Evolutionary conservation across 371 early-diverging fungal genomes (phyloP).

Genomic region (Mortierella sp.): DNA sequence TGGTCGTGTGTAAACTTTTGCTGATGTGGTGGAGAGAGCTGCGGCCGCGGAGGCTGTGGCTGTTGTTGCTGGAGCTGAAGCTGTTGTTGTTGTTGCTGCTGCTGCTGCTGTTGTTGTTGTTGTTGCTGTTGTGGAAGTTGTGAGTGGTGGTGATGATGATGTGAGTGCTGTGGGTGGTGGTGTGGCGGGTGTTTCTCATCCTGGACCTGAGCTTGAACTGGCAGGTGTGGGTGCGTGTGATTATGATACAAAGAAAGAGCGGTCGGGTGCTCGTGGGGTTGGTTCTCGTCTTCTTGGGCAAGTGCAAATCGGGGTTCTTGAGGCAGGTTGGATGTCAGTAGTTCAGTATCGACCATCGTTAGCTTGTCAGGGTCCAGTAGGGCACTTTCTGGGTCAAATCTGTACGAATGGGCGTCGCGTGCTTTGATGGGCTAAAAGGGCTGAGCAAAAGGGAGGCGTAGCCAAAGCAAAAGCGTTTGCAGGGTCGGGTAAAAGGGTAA

Average conservation of each 20-base stretch:
- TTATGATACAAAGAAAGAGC: constrained; percentile 9
- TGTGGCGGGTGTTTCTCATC: neutral
- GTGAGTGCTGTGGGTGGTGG: neutral
- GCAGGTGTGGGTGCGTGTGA: neutral
- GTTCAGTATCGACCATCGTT: neutral
- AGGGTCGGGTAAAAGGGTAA: neutral
- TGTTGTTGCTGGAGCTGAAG: neutral
- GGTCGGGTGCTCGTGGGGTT: constrained; percentile 10
- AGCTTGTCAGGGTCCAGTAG: neutral
- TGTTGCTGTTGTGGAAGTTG: no score
- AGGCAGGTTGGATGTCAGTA: constrained; percentile 8
- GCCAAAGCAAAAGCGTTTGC: neutral
- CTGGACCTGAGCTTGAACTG: neutral
- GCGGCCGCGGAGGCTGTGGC: neutral
- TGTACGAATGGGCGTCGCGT: neutral
- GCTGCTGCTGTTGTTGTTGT: constrained; percentile 15
- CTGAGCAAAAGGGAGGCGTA: neutral
- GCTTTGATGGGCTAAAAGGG: neutral
- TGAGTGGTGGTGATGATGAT: neutral
- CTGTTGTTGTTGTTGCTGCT: neutral
- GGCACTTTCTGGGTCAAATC: neutral
- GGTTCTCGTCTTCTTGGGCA: constrained; percentile 1
- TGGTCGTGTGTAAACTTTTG: neutral
- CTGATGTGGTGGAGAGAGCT: neutral
- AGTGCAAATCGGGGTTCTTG: neutral